These are phyloP conservation scores for Coemansia sp. DNA, from an alignment of 192 early-diverging fungal species.

Conservation along the genomic window DNA sequence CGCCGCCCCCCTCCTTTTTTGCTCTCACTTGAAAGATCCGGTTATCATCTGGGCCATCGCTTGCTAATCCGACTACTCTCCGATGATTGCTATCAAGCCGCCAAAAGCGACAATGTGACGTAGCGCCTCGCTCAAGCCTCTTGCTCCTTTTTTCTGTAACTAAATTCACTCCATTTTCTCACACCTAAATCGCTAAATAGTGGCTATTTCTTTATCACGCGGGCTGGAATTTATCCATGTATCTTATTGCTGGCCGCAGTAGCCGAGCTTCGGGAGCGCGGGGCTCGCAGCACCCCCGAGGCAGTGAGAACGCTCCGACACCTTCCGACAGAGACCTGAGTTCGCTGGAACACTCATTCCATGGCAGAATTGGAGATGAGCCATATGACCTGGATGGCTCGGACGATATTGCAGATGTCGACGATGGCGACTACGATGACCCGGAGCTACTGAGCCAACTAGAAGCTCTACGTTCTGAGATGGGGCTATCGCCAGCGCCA, in stretches of 20 bases:
- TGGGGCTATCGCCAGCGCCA: constrained; percentile 21
- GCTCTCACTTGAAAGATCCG: background rate
- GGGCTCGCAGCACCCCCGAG: constrained; percentile 3
- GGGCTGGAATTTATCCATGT: constrained; percentile 14
- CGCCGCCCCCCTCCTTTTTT: background rate
- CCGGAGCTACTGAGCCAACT: constrained; percentile 44
- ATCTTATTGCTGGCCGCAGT: constrained; percentile 28
- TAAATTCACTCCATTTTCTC: background rate
- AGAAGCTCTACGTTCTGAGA: constrained; percentile 33
- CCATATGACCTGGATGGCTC: background rate
- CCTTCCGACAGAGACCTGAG: background rate
- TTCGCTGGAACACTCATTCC: background rate
- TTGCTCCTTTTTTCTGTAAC: background rate
- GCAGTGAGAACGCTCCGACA: background rate
- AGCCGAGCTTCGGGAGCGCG: background rate
- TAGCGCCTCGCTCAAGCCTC: background rate
- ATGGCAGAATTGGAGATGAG: constrained; percentile 5
- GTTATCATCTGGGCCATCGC: background rate
- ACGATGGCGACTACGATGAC: constrained; percentile 31
- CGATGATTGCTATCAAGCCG: background rate
- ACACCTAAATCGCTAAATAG: background rate
- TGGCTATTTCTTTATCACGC: background rate
- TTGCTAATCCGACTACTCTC: background rate
- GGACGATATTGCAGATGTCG: constrained; percentile 3
- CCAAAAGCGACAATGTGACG: background rate